Conservation (phyloP, 371 early-diverging fungal species). For the Mucor mucedo region DNA sequence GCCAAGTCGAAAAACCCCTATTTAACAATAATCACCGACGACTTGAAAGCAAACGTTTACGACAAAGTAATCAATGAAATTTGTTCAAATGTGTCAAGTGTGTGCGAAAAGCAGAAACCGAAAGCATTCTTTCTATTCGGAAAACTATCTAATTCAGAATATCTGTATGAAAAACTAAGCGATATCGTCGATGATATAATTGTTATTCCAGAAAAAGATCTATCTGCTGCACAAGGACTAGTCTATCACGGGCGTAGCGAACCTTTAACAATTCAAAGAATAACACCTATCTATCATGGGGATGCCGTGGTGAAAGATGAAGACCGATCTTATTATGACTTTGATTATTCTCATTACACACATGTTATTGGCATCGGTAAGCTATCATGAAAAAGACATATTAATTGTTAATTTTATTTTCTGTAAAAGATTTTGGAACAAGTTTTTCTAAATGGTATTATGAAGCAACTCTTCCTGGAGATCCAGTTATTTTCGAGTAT, state of each 20-base stretch:
- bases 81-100: not conserved
- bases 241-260: conserved; percentile 6
- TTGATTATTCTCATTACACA: conserved; percentile 15
- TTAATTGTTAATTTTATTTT: not conserved
- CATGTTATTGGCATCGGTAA: conserved; percentile 27
- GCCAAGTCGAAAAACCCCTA: conserved; percentile 1
- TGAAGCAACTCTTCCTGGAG: not conserved
- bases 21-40: conserved; percentile 1
- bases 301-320: not conserved
- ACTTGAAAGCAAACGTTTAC: conserved; percentile 12
- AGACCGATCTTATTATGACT: not conserved
- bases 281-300: not conserved
- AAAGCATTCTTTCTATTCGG: conserved; percentile 9
- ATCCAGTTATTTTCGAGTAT: conserved; percentile 4
- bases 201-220: conserved; percentile 9
- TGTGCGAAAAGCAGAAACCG: not conserved
- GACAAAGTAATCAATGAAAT: conserved; percentile 13
- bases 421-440: conserved; percentile 46
- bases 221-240: conserved; percentile 10
- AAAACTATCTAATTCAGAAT: conserved; percentile 4
- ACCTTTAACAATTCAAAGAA: conserved; percentile 10
- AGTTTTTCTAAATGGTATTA: conserved; percentile 28
- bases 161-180: conserved; percentile 3
- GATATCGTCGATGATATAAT: not conserved
- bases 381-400: not conserved